These are phyloP conservation scores for Aspergillus sp. DNA, from an alignment of 2,329 filamentous ascomycete genomes.

Conservation along the genomic window DNA sequence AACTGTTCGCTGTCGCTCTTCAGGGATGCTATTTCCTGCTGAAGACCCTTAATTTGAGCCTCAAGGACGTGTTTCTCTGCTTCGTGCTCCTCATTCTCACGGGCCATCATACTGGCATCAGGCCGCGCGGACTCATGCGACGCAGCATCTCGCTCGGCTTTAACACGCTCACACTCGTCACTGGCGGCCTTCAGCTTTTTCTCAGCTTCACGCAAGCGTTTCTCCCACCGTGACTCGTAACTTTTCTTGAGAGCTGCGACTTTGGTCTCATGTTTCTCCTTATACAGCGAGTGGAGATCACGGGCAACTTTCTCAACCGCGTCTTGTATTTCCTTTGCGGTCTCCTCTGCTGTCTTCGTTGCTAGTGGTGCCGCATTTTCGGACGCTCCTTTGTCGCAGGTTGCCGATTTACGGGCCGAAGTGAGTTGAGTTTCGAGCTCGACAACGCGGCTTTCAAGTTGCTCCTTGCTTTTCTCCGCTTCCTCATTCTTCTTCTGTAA, in stretches of 20 bases:
- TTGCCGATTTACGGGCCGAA: slow-evolving; percentile 37
- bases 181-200: slow-evolving; percentile 65
- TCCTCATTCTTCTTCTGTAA: slow-evolving; percentile 75
- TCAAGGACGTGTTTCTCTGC: slow-evolving; percentile 68
- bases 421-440: slow-evolving; percentile 49
- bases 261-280: slow-evolving; percentile 95
- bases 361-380: slow-evolving; percentile 21
- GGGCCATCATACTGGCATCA: slow-evolving; percentile 44
- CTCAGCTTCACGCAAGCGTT: slow-evolving; percentile 79
- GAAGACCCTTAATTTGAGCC: slow-evolving; percentile 72
- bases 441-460: slow-evolving; percentile 46
- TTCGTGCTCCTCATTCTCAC: slow-evolving; percentile 61
- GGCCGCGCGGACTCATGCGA: slow-evolving; percentile 57
- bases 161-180: slow-evolving; percentile 74
- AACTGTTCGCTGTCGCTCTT: slow-evolving; percentile 67
- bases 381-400: slow-evolving; percentile 32
- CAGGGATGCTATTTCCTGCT: slow-evolving; percentile 69
- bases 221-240: slow-evolving; percentile 86
- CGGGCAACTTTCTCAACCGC: slow-evolving; percentile 89
- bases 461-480: slow-evolving; percentile 60
- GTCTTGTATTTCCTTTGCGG: slow-evolving; percentile 71
- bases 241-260: slow-evolving; percentile 80
- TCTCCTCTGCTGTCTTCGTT: slow-evolving; percentile 46
- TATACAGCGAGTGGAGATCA: slow-evolving; percentile 90
- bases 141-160: slow-evolving; percentile 63